Conservation (phyloP, 352 stramenopile species). For the Phytopythium vexans region DNA sequence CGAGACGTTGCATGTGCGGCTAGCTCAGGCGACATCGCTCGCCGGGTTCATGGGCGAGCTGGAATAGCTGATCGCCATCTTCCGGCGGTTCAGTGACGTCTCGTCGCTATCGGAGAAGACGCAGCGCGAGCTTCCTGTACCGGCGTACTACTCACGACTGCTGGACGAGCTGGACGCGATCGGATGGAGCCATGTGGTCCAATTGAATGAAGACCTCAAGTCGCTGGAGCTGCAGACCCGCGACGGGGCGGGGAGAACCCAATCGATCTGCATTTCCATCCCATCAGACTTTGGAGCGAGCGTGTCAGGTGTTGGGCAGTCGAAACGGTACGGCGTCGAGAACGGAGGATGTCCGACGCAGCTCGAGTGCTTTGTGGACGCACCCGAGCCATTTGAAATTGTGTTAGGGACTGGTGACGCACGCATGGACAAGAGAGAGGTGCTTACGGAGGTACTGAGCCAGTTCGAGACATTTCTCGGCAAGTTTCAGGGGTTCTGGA, state of each 20-base stretch:
- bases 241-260: constrained; percentile 37
- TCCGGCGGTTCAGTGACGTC: neutral
- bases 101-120: neutral
- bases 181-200: constrained; percentile 50
- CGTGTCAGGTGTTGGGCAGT: neutral
- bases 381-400: constrained; percentile 47
- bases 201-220: constrained; percentile 58
- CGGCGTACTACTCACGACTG: constrained; percentile 57
- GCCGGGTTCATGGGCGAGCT: constrained; percentile 48
- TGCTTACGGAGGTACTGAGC: constrained; percentile 29
- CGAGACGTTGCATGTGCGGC: constrained; percentile 49
- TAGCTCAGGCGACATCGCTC: constrained; percentile 55
- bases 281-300: constrained; percentile 27
- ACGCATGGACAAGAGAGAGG: neutral
- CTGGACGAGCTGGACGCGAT: constrained; percentile 59
- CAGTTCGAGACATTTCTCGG: constrained; percentile 59
- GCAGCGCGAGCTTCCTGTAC: constrained; percentile 24
- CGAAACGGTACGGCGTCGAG: neutral
- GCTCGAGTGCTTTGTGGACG: constrained; percentile 46
- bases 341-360: constrained; percentile 6
- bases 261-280: constrained; percentile 41
- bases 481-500: constrained; percentile 77
- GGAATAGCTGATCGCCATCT: constrained; percentile 59
- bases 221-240: constrained; percentile 45
- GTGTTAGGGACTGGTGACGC: neutral